phyloP scores from a whole-genome alignment of 2,329 filamentous ascomycete genomes.

The Talaromyces albobiverticillius region DNA sequence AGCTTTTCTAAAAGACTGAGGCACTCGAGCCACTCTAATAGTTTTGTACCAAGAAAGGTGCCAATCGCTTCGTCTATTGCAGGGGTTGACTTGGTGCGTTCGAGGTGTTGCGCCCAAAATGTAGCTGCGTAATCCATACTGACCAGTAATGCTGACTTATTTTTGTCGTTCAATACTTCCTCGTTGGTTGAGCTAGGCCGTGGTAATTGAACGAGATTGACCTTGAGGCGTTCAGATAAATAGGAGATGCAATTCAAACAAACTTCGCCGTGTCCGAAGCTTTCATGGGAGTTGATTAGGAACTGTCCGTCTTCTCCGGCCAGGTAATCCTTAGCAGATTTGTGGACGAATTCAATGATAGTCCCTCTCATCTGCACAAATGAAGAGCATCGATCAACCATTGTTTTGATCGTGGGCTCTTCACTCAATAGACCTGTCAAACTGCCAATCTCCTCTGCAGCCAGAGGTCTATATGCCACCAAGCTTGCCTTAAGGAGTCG shows the following conservation, averaged over 20 bases:
- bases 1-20: conserved; percentile 23
- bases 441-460: no score
- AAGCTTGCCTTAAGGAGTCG: no score
- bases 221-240: conserved; percentile 22
- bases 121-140: conserved; percentile 24
- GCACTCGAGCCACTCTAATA: conserved; percentile 29
- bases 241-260: conserved; percentile 21
- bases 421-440: no score
- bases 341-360: conserved; percentile 27
- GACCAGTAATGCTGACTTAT: not conserved
- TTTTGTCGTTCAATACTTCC: not conserved
- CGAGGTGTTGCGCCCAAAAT: conserved; percentile 25
- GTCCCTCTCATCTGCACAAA: conserved; percentile 21
- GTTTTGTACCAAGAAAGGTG: conserved; percentile 21
- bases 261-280: not conserved
- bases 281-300: conserved; percentile 16
- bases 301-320: conserved; percentile 12
- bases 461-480: no score
- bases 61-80: not conserved
- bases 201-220: conserved; percentile 23
- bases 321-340: conserved; percentile 28
- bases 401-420: no score
- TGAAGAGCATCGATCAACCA: conserved; percentile 25
- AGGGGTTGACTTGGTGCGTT: not conserved
- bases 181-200: conserved; percentile 20